These are phyloP conservation scores for Leishmania lainsoni DNA, from an alignment of 208 protist species.

Conservation along the genomic window DNA sequence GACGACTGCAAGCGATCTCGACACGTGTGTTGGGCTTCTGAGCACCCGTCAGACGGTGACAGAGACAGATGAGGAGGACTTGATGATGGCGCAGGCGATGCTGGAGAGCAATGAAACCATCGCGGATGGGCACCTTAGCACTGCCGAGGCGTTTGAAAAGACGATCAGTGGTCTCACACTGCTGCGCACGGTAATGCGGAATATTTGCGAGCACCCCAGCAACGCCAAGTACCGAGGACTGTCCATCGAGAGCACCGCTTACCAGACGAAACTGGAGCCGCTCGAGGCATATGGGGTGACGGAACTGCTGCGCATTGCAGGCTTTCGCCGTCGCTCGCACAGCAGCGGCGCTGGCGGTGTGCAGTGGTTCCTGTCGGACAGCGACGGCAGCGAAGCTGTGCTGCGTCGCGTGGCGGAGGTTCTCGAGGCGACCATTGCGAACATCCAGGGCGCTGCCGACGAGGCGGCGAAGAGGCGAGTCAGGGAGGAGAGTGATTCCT, in stretches of 20 bases:
- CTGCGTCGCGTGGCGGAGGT: conserved; percentile 43
- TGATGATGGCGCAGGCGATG: conserved; percentile 59
- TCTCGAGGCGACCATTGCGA: conserved; percentile 45
- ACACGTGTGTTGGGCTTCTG: conserved; percentile 34
- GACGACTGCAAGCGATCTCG: not conserved
- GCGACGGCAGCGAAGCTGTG: conserved; percentile 46
- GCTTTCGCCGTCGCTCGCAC: conserved; percentile 61
- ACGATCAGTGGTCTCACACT: conserved; percentile 47
- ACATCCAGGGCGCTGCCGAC: conserved; percentile 37
- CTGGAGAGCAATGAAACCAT: conserved; percentile 74
- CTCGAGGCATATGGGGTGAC: conserved; percentile 64
- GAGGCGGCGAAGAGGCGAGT: conserved; percentile 21
- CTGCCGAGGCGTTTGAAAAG: conserved; percentile 38
- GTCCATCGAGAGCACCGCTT: conserved; percentile 59
- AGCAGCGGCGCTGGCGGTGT: conserved; percentile 38
- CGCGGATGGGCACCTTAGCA: conserved; percentile 26
- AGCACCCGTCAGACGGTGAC: conserved; percentile 37
- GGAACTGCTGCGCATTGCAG: conserved; percentile 60
- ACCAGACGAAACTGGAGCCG: conserved; percentile 61
- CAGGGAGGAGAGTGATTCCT: not conserved
- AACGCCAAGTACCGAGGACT: conserved; percentile 61
- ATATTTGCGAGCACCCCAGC: conserved; percentile 59
- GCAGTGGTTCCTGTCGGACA: conserved; percentile 69
- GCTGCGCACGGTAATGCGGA: conserved; percentile 46
- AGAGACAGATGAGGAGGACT: conserved; percentile 64